phyloP scores from a whole-genome alignment of 352 stramenopile genomes.

The Thraustochytrium striatum region DNA sequence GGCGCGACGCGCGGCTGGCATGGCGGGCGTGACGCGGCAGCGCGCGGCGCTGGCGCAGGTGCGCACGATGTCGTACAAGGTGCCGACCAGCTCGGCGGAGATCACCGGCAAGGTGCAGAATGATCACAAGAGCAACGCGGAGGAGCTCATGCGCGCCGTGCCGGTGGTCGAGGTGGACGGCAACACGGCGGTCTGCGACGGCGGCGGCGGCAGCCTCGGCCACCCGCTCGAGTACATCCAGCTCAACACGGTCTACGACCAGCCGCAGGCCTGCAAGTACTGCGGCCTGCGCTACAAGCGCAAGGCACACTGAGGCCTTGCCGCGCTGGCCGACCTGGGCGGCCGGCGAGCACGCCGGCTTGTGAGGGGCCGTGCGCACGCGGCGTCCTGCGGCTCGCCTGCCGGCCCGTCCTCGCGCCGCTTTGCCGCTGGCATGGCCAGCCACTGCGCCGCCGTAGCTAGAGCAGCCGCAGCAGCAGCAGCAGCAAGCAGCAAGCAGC shows the following conservation, averaged over 20 bases:
- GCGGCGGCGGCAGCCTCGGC: slow-evolving; percentile 87
- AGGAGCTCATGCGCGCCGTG: slow-evolving; percentile 76
- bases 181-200: slow-evolving; percentile 86
- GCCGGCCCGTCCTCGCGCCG: too few relatives aligned
- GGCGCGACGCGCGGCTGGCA: too few relatives aligned
- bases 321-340: too few relatives aligned
- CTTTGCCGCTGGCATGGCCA: too few relatives aligned
- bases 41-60: background rate
- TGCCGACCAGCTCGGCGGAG: background rate
- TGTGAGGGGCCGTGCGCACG: too few relatives aligned
- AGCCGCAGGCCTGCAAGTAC: slow-evolving; percentile 80
- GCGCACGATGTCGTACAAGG: slow-evolving; percentile 10
- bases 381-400: too few relatives aligned
- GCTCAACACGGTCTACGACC: slow-evolving; percentile 73
- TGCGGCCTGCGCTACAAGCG: slow-evolving; percentile 82
- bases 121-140: slow-evolving; percentile 77
- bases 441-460: too few relatives aligned
- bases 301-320: slow-evolving; percentile 66
- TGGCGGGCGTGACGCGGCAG: too few relatives aligned
- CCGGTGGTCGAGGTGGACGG: slow-evolving; percentile 83
- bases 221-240: slow-evolving; percentile 94
- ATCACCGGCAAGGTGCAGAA: slow-evolving; percentile 64
- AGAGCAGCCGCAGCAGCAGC: too few relatives aligned
- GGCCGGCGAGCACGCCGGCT: too few relatives aligned
- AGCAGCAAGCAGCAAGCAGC: too few relatives aligned